Base-by-base conservation (phyloP, 2,329 filamentous ascomycete genomes). In the Monilinia vaccinii-corymbosi region DNA sequence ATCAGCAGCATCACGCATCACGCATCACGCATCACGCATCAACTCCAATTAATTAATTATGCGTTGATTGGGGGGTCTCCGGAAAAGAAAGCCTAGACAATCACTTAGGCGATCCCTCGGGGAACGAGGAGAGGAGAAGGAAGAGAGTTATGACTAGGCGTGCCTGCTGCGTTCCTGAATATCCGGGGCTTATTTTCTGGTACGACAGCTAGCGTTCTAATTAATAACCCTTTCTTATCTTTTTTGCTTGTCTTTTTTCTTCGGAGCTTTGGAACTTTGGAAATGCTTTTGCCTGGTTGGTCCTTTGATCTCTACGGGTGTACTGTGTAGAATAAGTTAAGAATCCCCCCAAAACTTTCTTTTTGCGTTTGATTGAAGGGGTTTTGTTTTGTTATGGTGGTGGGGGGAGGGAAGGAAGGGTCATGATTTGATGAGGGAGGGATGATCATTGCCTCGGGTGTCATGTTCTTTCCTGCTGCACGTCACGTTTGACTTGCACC, bases 101-200 rank as follows among this genome's bases (percentile, higher is more conserved):
- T 45, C 14, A 58, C n/a, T 21, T 18, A 40, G 56, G 51, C 21
- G 36, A 52, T 52, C 56, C 56, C 52, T 58, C 28, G 36, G 46
- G 56, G 21, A 32, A 40, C 40, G 47, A 51, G 34, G 53, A 31
- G 31, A 25, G 42, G n/a, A n/a, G n/a, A n/a, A n/a, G n/a, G n/a
- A n/a, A n/a, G n/a, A n/a, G n/a, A n/a, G n/a, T n/a, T 42, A 52
- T 45, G 56, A 47, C 47, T 45, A n/a, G 36, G 48, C 47, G 46
- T 58, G 46, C 34, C 46, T 58, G n/a, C 46, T 58, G n/a, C 34
- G 56, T 58, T 32, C 56, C 56, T 50, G 56, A 58, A 58, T 58
- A 40, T 51, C 45, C 56, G 34, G 50, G 56, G 46, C 56, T 58
- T n/a, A n/a, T 50, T 58, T 58, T 58, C 46, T 28, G 28, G 34